phyloP scores from a whole-genome alignment of 2,329 filamentous ascomycete genomes.

The Dichotomopilus funicola region DNA sequence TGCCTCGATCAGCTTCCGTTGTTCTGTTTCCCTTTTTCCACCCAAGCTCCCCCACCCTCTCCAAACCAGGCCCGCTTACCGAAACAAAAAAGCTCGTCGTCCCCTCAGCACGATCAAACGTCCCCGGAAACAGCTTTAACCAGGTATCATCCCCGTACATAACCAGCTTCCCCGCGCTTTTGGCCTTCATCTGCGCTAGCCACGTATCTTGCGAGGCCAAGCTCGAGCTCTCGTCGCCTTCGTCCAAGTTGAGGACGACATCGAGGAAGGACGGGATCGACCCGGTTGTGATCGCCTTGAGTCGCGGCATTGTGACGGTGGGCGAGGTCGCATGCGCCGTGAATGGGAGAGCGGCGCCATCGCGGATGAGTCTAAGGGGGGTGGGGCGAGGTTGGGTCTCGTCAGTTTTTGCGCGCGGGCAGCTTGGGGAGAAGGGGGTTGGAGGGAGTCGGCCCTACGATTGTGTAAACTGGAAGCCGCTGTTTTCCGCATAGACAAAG shows the following conservation, averaged over 20 bases:
- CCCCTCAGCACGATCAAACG: slow-evolving; percentile 81
- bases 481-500: slow-evolving; percentile 78
- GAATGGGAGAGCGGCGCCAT: slow-evolving; percentile 81
- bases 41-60: too few species aligned
- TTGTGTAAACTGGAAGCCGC: slow-evolving; percentile 84
- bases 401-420: slow-evolving; percentile 30
- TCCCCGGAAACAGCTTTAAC: slow-evolving; percentile 89
- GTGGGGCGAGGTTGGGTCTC: too few species aligned
- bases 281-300: slow-evolving; percentile 95
- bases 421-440: slow-evolving; percentile 1
- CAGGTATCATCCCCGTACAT: slow-evolving; percentile 99
- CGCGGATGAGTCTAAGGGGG: slow-evolving; percentile 59
- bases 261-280: slow-evolving; percentile 98
- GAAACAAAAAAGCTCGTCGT: slow-evolving; percentile 98
- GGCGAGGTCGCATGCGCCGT: slow-evolving; percentile 94
- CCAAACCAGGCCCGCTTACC: slow-evolving; percentile 44
- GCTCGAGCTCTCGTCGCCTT: slow-evolving; percentile 85
- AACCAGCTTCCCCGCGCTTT: slow-evolving; percentile 64
- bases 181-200: slow-evolving; percentile 84
- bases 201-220: slow-evolving; percentile 88
- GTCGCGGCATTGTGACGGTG: slow-evolving; percentile 94
- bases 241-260: slow-evolving; percentile 92
- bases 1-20: slow-evolving; percentile 31
- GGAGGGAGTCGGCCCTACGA: slow-evolving; percentile 46
- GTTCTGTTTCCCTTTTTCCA: not conserved